These are phyloP conservation scores for Fusarium solani-melongenae DNA, from an alignment of 2,329 filamentous ascomycete genomes.

Conservation along the genomic window DNA sequence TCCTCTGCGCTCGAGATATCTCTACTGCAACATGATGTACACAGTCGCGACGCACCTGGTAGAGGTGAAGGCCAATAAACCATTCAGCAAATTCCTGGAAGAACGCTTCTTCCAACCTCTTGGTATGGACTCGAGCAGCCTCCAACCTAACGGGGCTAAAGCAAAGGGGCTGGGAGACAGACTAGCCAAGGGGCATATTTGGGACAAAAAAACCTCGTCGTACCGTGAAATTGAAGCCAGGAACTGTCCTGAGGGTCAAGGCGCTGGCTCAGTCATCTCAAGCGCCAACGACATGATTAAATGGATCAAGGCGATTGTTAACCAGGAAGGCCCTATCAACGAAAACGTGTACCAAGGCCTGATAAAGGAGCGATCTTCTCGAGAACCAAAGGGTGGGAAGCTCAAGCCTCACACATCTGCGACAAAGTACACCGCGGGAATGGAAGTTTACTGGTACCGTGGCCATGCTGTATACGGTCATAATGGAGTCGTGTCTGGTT, in stretches of 20 bases:
- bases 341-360: constrained; percentile 40
- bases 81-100: neutral
- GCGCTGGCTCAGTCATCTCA: constrained; percentile 44
- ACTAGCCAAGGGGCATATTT: constrained; percentile 13
- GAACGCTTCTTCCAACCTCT: neutral
- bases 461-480: constrained; percentile 40
- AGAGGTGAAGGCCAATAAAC: neutral
- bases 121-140: neutral
- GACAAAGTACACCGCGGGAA: constrained; percentile 34
- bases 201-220: neutral
- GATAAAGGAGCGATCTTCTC: constrained; percentile 26
- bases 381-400: constrained; percentile 17
- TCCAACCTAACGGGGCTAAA: neutral
- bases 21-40: constrained; percentile 29
- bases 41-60: constrained; percentile 4
- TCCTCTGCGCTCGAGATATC: neutral
- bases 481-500: constrained; percentile 41
- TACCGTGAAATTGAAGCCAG: constrained; percentile 5
- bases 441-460: constrained; percentile 38
- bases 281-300: constrained; percentile 45
- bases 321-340: constrained; percentile 36
- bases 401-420: constrained; percentile 16
- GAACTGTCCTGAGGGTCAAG: constrained; percentile 43
- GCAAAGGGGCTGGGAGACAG: neutral
- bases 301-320: constrained; percentile 44